These are phyloP conservation scores for Closterium sp. DNA, from an alignment of 139 green algal species.

Conservation along the genomic window DNA sequence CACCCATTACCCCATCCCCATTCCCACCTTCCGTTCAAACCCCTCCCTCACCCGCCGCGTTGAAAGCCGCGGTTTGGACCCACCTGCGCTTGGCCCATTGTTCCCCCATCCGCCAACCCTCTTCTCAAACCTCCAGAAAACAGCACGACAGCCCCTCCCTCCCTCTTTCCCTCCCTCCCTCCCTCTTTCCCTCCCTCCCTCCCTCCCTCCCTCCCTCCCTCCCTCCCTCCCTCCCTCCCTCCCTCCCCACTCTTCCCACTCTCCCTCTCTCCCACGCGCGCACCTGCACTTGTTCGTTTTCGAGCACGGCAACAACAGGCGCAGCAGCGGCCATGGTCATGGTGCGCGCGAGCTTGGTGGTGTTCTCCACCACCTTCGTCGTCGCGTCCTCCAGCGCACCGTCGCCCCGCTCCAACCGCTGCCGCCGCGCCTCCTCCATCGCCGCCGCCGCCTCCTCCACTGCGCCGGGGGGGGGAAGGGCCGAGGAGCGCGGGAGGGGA, in stretches of 20 bases:
- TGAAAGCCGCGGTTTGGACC: no score
- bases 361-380: slow-evolving; percentile 15
- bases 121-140: no score
- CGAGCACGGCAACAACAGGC: not conserved
- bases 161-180: no score
- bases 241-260: not conserved
- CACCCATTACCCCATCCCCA: no score
- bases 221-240: not conserved
- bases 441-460: slow-evolving; percentile 27
- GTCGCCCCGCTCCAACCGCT: slow-evolving; percentile 11
- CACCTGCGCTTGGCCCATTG: no score
- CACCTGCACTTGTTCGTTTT: slow-evolving; percentile 13
- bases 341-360: not conserved
- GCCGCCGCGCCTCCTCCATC: slow-evolving; percentile 31
- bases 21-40: no score
- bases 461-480: not conserved
- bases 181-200: no score
- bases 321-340: slow-evolving; percentile 15
- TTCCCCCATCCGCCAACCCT: no score
- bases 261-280: not conserved
- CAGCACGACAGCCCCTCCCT: no score
- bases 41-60: no score
- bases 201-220: no score
- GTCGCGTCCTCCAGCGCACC: slow-evolving; percentile 15
- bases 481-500: not conserved